Conservation (phyloP, 257 asterid genomes). For the Jacaranda mimosifolia region DNA sequence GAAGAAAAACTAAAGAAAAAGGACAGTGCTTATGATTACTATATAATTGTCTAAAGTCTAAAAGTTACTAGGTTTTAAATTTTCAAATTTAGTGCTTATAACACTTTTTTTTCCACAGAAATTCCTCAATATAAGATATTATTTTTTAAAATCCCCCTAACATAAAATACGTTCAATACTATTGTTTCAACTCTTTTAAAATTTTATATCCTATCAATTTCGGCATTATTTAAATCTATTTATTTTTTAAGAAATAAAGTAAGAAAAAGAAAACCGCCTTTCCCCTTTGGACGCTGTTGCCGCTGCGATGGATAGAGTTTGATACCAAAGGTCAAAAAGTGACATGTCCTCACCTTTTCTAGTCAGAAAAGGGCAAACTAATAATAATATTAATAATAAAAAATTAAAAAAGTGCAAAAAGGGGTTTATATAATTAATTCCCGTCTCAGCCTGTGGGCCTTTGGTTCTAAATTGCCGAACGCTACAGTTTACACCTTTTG, state of each 20-base stretch:
- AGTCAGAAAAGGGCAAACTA: conserved; percentile 1
- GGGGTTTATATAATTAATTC: neutral
- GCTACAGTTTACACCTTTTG: conserved; percentile 23
- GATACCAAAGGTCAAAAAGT: neutral
- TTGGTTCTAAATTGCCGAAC: conserved; percentile 41
- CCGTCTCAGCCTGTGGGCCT: conserved; percentile 34
- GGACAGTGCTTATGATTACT: neutral
- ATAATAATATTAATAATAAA: neutral
- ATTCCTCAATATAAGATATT: neutral
- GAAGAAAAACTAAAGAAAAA: neutral
- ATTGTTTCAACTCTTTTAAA: no score
- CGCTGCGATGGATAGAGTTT: neutral
- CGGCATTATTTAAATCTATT: no score
- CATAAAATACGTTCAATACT: neutral
- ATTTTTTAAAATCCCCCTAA: neutral
- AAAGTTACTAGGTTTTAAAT: neutral
- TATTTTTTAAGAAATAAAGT: neutral
- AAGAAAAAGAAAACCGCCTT: neutral
- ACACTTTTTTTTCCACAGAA: neutral
- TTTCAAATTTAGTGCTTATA: neutral
- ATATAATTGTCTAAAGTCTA: no score
- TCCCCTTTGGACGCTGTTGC: neutral
- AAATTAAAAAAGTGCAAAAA: conserved; percentile 2
- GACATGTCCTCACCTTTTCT: neutral
- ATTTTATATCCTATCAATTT: no score